Evolutionary conservation across 495 filamentous ascomycete genomes (phyloP).

Genomic region (Tuber umbilicatum): DNA sequence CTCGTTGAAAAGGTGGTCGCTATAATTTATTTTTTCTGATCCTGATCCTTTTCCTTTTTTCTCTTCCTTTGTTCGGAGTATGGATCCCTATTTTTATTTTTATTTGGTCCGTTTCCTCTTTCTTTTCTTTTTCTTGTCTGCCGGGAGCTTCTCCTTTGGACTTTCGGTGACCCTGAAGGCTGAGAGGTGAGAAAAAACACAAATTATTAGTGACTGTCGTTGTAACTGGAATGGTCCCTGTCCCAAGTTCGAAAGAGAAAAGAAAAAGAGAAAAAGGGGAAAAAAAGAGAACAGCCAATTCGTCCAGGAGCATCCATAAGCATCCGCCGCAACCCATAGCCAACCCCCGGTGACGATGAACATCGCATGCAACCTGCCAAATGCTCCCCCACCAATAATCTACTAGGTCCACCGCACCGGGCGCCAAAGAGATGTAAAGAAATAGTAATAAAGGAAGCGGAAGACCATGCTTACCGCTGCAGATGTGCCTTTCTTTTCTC

Average conservation of each 20-base stretch:
- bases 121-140: not conserved
- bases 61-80: not conserved
- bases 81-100: constrained; percentile 1
- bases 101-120: not conserved
- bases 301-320: not conserved
- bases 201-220: constrained; percentile 22
- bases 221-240: constrained; percentile 24
- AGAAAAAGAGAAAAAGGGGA: not conserved
- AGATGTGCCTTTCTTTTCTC: constrained; percentile 16
- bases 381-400: constrained; percentile 18
- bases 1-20: constrained; percentile 27
- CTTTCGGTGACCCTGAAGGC: constrained; percentile 18
- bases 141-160: not conserved
- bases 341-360: constrained; percentile 14
- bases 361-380: constrained; percentile 29
- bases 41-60: not conserved
- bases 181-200: constrained; percentile 6
- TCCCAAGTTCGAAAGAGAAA: constrained; percentile 11
- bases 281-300: not conserved
- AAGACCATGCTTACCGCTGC: constrained; percentile 11
- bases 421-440: constrained; percentile 30
- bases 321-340: not conserved
- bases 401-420: constrained; percentile 7
- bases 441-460: not conserved
- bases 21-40: constrained; percentile 17